Evolutionary conservation across 1,139 yeast genomes (phyloP).

Genomic region (Nadsonia commutata): DNA sequence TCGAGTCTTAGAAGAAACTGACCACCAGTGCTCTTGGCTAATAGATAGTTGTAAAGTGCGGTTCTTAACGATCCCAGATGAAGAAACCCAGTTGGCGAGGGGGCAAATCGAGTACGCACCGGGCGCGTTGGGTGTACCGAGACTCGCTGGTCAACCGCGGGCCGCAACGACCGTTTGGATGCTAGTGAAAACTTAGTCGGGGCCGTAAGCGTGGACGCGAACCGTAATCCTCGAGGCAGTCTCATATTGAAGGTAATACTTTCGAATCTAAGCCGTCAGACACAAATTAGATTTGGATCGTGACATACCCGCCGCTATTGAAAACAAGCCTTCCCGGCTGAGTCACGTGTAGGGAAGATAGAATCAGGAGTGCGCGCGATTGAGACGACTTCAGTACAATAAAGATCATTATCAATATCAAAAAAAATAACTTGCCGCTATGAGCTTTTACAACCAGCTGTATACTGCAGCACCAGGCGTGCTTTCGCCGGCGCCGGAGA

Average conservation of each 20-base stretch:
- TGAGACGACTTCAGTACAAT: too few relatives aligned
- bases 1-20: slow-evolving; percentile 70
- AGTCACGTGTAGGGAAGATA: too few relatives aligned
- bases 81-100: slow-evolving; percentile 90
- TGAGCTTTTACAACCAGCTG: not conserved
- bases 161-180: not conserved
- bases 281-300: too few relatives aligned
- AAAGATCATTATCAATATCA: too few relatives aligned
- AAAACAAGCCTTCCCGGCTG: too few relatives aligned
- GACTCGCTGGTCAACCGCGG: not conserved
- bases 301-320: too few relatives aligned
- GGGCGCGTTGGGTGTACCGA: slow-evolving; percentile 35
- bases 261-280: too few relatives aligned
- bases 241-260: slow-evolving; percentile 3
- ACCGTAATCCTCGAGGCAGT: not conserved
- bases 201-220: not conserved
- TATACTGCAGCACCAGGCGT: not conserved
- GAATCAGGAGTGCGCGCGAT: too few relatives aligned
- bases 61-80: slow-evolving; percentile 91
- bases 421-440: too few relatives aligned
- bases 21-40: slow-evolving; percentile 72
- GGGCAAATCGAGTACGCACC: slow-evolving; percentile 87
- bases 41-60: slow-evolving; percentile 73
- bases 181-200: not conserved
- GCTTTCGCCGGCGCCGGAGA: not conserved